A percentile compares a stretch with the other conserved stretches of the same genome.
Conservation (phyloP, 108 stramenopile species). For the Nannochloropsis gaditana region DNA sequence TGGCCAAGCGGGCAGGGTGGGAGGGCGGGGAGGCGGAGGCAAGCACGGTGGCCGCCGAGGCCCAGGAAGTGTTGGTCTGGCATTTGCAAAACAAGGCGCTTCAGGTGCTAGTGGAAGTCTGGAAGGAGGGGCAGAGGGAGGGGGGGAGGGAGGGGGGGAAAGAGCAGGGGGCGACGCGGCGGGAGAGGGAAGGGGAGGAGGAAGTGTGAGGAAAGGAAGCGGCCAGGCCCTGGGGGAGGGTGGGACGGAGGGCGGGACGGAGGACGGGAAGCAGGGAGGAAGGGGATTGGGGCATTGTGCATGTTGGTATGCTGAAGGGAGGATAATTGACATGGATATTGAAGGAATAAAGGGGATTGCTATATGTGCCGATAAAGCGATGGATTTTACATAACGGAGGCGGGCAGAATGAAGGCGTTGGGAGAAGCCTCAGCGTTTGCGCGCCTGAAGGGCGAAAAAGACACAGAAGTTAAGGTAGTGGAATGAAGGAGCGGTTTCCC, state of each 20-base stretch:
- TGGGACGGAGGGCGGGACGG: background rate
- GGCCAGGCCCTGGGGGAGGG: background rate
- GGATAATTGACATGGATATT: too few relatives aligned
- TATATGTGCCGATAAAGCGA: too few relatives aligned
- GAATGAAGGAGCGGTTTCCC: too few relatives aligned
- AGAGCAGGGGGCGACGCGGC: too few relatives aligned
- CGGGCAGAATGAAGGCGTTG: too few relatives aligned
- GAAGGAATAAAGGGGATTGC: too few relatives aligned
- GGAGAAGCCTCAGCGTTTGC: too few relatives aligned
- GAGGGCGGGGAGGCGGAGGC: background rate
- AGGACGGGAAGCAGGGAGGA: background rate
- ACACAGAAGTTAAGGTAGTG: too few relatives aligned
- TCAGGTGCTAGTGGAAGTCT: background rate
- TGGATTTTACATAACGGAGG: too few relatives aligned
- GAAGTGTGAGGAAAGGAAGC: background rate
- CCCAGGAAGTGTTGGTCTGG: background rate
- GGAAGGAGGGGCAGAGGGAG: too few relatives aligned
- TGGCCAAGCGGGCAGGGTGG: background rate
- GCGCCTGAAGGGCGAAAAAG: too few relatives aligned
- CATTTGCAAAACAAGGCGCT: conserved; percentile 1
- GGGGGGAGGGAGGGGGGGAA: background rate
- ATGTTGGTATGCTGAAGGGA: background rate
- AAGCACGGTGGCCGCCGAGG: background rate
- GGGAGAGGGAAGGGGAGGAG: background rate
- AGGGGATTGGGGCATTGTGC: background rate